Evolutionary conservation across 2,329 filamentous ascomycete species (phyloP), one percentile per base, ranked within the genome.

Genomic region (Epichloe festucae): DNA sequence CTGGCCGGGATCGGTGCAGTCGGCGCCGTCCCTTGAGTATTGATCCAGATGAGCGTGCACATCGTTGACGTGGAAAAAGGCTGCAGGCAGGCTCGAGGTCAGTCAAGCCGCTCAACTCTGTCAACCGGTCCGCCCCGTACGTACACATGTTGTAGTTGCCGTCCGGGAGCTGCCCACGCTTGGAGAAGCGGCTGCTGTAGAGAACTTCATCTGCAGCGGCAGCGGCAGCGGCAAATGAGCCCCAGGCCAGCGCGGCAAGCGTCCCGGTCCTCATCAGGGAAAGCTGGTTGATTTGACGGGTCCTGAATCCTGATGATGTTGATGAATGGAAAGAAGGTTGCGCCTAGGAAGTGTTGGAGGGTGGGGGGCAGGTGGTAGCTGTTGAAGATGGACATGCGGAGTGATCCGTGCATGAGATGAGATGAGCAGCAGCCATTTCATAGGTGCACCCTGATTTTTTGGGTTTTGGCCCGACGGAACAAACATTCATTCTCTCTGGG

Each of bases 51-150:
- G 82, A 14, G 82, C 75, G 62, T 85, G 82, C 14, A 85, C 78
- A 61, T 85, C 81, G 60, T 85, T 85, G 70, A 85, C 73, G 63
- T 85, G 82, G 66, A 83, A 84, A 67, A 84, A 83, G 6, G 80
- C 70, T 72, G 31, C 21, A 17, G 4, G 23, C 21, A 23, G 5
- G 2, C 15, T 21, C 2, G 27, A 42, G n/a, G 23, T 42, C 38
- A 42, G 47, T 46, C 31, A 21, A 11, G 14, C 5, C 15, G 5
- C 19, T 3, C 4, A 3, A 23, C 31, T 31, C 31, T 11, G 31
- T 31, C 31, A 47, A 38, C 14, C 21, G 21, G 4, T 1, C 19
- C 11, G 6, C 46, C 7, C 41, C n/a, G 31, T 19, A 23, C 52
- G 14, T 52, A 54, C 52, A 49, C 21, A 54, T 10, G 34, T 49